Percentiles rank a stretch among this genome's conserved stretches.
Evolutionary conservation across 2,329 filamentous ascomycete species (phyloP).

Genomic region (Fonsecaea monophora): DNA sequence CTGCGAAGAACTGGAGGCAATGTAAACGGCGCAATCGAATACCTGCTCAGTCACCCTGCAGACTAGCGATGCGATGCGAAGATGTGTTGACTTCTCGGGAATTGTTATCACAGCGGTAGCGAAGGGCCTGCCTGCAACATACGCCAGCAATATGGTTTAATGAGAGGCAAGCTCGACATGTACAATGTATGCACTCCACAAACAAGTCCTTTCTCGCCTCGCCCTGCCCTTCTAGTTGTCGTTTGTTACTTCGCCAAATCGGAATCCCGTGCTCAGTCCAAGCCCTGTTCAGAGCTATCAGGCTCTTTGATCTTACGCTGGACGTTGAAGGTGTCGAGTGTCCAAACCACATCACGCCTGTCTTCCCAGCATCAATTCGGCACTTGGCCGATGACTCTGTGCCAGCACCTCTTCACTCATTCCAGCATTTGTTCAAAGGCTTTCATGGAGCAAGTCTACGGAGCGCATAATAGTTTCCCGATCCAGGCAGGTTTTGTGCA

Average conservation of each 20-base stretch:
- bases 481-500: not conserved
- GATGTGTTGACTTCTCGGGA: not conserved
- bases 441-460: not conserved
- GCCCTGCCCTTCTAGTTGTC: not conserved
- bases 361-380: not conserved
- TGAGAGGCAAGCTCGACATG: conserved; percentile 8
- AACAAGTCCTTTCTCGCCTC: conserved; percentile 3
- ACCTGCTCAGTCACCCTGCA: conserved; percentile 39
- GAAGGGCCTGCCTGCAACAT: conserved; percentile 4
- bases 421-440: not conserved
- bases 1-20: conserved; percentile 88
- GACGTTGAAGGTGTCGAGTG: not conserved
- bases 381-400: not conserved
- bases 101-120: not conserved
- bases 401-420: not conserved
- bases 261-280: not conserved
- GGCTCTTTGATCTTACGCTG: not conserved
- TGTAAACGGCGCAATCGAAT: conserved; percentile 74
- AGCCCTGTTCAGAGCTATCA: not conserved
- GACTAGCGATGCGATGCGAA: conserved; percentile 4
- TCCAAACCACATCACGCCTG: not conserved
- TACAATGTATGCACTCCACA: conserved; percentile 10
- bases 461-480: not conserved
- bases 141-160: conserved; percentile 7
- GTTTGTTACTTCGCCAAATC: not conserved